Conservation (phyloP, 306 rosid species). For the Erythrophleum fordii region DNA sequence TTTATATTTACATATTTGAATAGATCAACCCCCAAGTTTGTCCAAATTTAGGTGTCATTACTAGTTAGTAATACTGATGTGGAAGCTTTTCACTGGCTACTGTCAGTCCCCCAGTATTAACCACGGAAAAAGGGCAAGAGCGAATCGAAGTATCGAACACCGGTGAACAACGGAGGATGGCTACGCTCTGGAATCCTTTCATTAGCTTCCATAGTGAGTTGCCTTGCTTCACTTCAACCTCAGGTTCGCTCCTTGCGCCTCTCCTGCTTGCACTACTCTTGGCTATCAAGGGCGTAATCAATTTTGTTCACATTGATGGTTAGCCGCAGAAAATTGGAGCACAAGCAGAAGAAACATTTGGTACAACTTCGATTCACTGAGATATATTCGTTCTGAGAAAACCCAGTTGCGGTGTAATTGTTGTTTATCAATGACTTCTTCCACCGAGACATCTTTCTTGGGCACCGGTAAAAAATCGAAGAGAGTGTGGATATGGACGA, state of each 20-base stretch:
- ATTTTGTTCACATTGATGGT: neutral
- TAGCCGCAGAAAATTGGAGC: conserved; percentile 42
- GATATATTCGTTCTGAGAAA: conserved; percentile 19
- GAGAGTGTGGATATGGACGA: conserved; percentile 89
- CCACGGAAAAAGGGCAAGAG: neutral
- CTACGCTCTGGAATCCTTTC: neutral
- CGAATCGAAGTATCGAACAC: neutral
- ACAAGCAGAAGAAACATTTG: conserved; percentile 40
- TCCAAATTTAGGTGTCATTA: too few relatives aligned
- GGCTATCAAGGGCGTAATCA: neutral
- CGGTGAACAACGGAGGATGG: conserved; percentile 20
- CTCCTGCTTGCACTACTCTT: neutral
- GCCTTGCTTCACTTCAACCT: conserved; percentile 8
- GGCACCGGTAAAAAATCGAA: conserved; percentile 53
- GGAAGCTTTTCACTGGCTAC: neutral
- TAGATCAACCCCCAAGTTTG: too few relatives aligned
- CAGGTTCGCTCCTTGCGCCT: conserved; percentile 12
- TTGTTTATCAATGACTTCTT: conserved; percentile 45
- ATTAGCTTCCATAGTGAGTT: conserved; percentile 1
- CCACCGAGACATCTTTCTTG: conserved; percentile 35
- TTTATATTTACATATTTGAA: too few relatives aligned
- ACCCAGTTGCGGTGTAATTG: conserved; percentile 34
- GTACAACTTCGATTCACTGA: neutral
- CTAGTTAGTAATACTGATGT: neutral
- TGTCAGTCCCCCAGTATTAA: too few relatives aligned